Percentiles rank a stretch among this genome's conserved stretches.
Conservation (phyloP, 306 rosid genomes). For the Cucurbita maxima region DNA sequence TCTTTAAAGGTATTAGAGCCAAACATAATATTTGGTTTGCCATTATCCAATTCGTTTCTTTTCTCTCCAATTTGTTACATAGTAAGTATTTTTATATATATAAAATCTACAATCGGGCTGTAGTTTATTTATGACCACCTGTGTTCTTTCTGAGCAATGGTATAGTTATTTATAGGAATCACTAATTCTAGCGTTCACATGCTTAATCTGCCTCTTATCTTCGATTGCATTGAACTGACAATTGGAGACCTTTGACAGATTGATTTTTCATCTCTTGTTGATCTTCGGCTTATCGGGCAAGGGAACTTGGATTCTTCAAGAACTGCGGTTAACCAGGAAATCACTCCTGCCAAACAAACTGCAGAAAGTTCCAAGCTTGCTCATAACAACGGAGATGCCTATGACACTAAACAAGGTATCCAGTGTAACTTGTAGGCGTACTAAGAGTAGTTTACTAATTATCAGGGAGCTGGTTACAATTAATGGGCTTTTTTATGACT, state of each 20-base stretch:
- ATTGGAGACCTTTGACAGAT: conserved; percentile 21
- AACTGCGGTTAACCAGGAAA: background rate
- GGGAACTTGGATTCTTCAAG: conserved; percentile 19
- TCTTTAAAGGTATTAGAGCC: conserved; percentile 56
- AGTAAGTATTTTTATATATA: background rate
- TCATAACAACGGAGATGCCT: conserved; percentile 12
- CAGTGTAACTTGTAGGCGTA: background rate
- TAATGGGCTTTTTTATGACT: background rate
- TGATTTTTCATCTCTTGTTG: conserved; percentile 33
- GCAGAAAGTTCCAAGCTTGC: conserved; percentile 11
- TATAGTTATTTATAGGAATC: background rate
- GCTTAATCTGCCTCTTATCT: background rate
- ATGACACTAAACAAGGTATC: conserved; percentile 32
- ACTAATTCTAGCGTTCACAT: background rate
- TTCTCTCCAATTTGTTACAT: background rate
- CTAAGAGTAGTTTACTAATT: background rate
- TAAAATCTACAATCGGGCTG: background rate
- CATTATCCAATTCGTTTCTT: background rate
- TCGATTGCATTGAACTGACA: conserved; percentile 14
- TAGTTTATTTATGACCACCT: background rate
- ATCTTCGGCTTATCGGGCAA: conserved; percentile 29
- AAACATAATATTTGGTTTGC: background rate
- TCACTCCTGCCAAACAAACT: conserved; percentile 2
- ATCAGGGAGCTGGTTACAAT: background rate
- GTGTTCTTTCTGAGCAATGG: background rate